phyloP scores from a whole-genome alignment of 1,284 basidiomycete genomes.

The Heliocybe sulcata region DNA sequence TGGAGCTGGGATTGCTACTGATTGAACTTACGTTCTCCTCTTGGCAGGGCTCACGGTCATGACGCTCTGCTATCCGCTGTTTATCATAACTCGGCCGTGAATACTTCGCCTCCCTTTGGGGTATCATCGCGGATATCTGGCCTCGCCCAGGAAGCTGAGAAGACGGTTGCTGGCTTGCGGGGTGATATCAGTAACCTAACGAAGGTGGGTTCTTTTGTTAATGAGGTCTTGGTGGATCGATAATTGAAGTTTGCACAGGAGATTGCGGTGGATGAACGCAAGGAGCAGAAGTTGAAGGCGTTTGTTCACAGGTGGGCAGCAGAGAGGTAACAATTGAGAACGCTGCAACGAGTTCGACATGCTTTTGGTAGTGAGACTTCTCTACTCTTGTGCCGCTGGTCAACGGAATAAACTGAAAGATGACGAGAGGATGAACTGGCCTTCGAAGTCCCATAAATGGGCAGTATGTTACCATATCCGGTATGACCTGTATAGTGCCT shows the following conservation, averaged over 20 bases:
- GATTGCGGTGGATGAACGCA: slow-evolving; percentile 12
- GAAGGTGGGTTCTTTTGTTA: not conserved
- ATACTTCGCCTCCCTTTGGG: slow-evolving; percentile 19
- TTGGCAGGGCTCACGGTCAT: slow-evolving; percentile 8
- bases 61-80: slow-evolving; percentile 11
- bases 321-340: too few species aligned
- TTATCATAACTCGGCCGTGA: slow-evolving; percentile 17
- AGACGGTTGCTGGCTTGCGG: not conserved
- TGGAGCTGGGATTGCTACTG: not conserved
- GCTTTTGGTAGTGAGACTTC: too few species aligned
- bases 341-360: too few species aligned
- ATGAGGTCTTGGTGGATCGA: not conserved
- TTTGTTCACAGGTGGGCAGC: slow-evolving; percentile 18
- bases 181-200: not conserved
- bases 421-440: too few species aligned
- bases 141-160: slow-evolving; percentile 4
- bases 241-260: slow-evolving; percentile 6
- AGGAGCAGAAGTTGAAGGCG: slow-evolving; percentile 13
- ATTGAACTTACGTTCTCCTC: not conserved
- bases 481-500: too few species aligned
- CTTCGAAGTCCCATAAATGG: too few species aligned
- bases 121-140: slow-evolving; percentile 4
- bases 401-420: too few species aligned
- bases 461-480: too few species aligned
- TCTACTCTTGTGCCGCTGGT: too few species aligned